Base-by-base conservation (phyloP, 257 asterid species). In the Sherardia arvensis region DNA sequence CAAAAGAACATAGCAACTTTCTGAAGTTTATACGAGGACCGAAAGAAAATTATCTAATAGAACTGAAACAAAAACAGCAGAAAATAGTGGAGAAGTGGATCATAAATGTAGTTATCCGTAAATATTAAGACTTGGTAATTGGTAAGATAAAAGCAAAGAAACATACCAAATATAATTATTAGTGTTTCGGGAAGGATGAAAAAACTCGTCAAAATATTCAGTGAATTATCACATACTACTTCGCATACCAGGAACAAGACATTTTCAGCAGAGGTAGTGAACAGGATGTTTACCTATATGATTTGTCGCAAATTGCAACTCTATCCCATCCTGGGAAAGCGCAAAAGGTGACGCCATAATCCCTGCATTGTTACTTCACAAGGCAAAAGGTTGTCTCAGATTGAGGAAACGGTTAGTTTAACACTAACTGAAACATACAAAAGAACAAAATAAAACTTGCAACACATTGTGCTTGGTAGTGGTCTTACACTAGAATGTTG, bases 241-340 rank as follows among this genome's bases (percentile, higher is more conserved):
- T 43, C 1, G 21, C 33, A 18, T 28, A n/a, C 14, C 25, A 48
- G 1, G 14, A 59, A 8, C 27, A 56, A 47, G 32, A 12, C n/a
- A 23, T 14, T 2, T 22, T 14, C 2, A 10, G n/a, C 5, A 49
- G 18, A 34, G 45, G 9, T 22, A 60, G 38, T 33, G 27, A 4
- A 54, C n/a, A 33, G 64, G 21, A 23, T 18, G 20, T 17, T 20
- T 69, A 85, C 95, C 90, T 51, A 87, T 51, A 73, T 87, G 95
- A 54, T 87, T 87, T 51, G 95, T 87, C 2, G 95, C 94, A 70
- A 87, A 87, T 64, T 87, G 95, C 85, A 83, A 59, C 56, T 87
- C 95, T 68, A 85, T 76, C 70, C 81, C 82, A 73, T 87, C 94
- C 64, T 74, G 78, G 0, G 95, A 85, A 28, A 83, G 90, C 70